These are phyloP conservation scores for Backusella morwellensis DNA, from an alignment of 192 early-diverging fungal species.

Conservation along the genomic window DNA sequence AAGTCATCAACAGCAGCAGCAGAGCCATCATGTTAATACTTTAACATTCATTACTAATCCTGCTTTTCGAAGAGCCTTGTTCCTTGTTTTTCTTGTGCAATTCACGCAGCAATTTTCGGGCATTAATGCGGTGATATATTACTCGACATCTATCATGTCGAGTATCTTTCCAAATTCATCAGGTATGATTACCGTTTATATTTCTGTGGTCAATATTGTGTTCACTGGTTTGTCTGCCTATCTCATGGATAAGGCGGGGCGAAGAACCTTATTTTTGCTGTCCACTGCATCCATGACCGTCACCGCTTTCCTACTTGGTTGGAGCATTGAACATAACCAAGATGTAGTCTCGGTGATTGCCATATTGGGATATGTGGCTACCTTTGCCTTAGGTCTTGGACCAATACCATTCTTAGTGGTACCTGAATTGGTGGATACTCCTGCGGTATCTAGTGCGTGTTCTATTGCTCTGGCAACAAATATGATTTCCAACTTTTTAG, in stretches of 20 bases:
- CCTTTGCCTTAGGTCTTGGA: conserved; percentile 77
- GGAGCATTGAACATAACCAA: conserved; percentile 40
- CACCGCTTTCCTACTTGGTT: conserved; percentile 57
- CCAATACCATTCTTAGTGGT: conserved; percentile 83
- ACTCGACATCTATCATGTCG: conserved; percentile 74
- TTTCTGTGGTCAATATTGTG: conserved; percentile 71
- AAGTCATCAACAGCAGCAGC: neutral
- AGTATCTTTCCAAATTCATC: conserved; percentile 59
- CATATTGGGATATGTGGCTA: conserved; percentile 72
- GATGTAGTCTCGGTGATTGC: conserved; percentile 51
- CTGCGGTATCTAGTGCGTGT: conserved; percentile 60
- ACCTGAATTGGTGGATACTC: conserved; percentile 73
- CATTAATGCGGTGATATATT: conserved; percentile 88
- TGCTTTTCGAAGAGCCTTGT: conserved; percentile 61
- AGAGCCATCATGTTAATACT: conserved; percentile 31
- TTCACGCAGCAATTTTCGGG: conserved; percentile 86
- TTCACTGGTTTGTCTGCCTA: conserved; percentile 72
- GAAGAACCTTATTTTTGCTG: conserved; percentile 66
- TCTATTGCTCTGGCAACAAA: conserved; percentile 64
- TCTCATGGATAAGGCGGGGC: conserved; percentile 74
- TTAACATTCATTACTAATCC: conserved; percentile 40
- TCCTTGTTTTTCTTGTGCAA: conserved; percentile 68
- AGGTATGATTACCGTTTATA: conserved; percentile 73
- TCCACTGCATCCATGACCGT: conserved; percentile 60
- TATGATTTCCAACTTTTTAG: conserved; percentile 63